phyloP scores from a whole-genome alignment of 2,329 filamentous ascomycete genomes.

The Pleurostoma richardsiae region DNA sequence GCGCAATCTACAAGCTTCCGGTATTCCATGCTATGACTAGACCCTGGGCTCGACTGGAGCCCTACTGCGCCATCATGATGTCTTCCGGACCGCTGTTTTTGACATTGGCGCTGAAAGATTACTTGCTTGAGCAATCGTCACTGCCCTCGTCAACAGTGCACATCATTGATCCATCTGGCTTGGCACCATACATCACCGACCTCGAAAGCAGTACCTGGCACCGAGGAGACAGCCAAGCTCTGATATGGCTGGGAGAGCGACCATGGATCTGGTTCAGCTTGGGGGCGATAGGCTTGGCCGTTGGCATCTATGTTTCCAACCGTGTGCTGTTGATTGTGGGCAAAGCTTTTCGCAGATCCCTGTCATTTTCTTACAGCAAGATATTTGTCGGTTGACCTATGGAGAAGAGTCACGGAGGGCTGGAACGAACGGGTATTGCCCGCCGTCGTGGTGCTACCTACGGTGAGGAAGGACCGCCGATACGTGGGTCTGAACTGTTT shows the following conservation, averaged over 20 bases:
- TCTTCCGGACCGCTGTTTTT: conserved; percentile 72
- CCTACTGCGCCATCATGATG: conserved; percentile 76
- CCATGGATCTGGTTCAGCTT: conserved; percentile 25
- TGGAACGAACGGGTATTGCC: too few relatives aligned
- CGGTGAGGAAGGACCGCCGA: too few relatives aligned
- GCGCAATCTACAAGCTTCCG: conserved; percentile 62
- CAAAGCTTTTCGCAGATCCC: neutral
- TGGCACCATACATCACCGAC: conserved; percentile 27
- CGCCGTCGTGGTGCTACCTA: too few relatives aligned
- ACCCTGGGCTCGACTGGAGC: conserved; percentile 57
- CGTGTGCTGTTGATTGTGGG: conserved; percentile 1
- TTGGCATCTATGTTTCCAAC: conserved; percentile 14
- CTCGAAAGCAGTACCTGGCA: conserved; percentile 38
- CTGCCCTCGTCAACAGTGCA: conserved; percentile 18
- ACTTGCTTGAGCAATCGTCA: conserved; percentile 46
- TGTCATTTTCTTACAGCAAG: neutral
- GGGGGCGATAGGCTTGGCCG: conserved; percentile 16
- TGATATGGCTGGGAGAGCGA: conserved; percentile 40
- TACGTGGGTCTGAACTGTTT: too few relatives aligned
- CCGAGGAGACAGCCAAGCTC: conserved; percentile 35
- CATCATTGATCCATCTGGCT: conserved; percentile 18
- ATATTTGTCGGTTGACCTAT: neutral
- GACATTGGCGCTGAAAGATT: conserved; percentile 71
- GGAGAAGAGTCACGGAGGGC: too few relatives aligned
- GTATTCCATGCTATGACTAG: conserved; percentile 50